Conservation (phyloP, 495 filamentous ascomycete genomes). For the Aspergillus conjunctus region DNA sequence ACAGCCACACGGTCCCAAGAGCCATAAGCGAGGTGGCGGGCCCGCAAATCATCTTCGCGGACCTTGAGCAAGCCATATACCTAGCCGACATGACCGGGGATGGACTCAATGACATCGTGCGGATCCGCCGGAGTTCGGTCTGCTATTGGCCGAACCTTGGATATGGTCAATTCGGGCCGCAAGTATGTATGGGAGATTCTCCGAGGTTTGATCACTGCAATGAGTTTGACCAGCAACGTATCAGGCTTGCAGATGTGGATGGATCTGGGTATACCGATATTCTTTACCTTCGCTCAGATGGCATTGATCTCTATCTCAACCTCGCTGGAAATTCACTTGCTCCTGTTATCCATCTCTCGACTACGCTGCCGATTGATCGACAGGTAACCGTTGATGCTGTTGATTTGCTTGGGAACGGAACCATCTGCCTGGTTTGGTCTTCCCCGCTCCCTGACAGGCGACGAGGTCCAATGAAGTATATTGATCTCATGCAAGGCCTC, state of each 20-base stretch:
- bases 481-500: conserved; percentile 1
- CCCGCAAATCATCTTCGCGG: not conserved
- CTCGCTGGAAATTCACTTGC: not conserved
- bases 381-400: not conserved
- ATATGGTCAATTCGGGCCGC: not conserved
- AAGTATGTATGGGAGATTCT: not conserved
- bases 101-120: conserved; percentile 4
- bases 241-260: conserved; percentile 1
- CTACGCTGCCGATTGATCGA: not conserved
- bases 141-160: conserved; percentile 10
- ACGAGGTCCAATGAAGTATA: not conserved
- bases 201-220: not conserved
- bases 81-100: conserved; percentile 10
- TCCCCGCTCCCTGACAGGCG: not conserved
- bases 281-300: not conserved
- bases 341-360: not conserved
- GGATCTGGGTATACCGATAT: not conserved
- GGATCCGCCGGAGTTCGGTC: not conserved
- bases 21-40: not conserved
- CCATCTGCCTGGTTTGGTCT: conserved; percentile 4
- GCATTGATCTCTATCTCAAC: conserved; percentile 2
- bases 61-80: not conserved
- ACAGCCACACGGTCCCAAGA: not conserved
- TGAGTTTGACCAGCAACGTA: not conserved
- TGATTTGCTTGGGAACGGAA: conserved; percentile 6